These are phyloP conservation scores for Trametes villosa DNA, from an alignment of 768 basidiomycete genomes.

Conservation along the genomic window DNA sequence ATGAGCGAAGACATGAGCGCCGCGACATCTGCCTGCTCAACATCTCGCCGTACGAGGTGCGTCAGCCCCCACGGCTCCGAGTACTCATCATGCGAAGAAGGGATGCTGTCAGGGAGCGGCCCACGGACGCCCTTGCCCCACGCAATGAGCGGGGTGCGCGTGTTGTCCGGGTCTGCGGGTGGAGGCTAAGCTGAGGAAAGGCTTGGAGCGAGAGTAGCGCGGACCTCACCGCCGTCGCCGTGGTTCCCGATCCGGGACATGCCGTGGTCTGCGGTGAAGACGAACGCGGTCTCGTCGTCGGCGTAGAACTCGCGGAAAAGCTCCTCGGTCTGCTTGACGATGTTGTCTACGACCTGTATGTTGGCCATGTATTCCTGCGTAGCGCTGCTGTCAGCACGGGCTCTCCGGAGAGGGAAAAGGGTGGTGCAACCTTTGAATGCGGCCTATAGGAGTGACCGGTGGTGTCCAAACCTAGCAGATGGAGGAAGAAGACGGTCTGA, in stretches of 20 bases:
- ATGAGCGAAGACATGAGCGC: slow-evolving; percentile 77
- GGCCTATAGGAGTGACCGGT: slow-evolving; percentile 88
- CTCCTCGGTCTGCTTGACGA: slow-evolving; percentile 68
- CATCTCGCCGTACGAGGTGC: slow-evolving; percentile 66
- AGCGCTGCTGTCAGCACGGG: background rate
- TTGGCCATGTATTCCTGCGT: slow-evolving; percentile 84
- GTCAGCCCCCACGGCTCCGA: slow-evolving; percentile 65
- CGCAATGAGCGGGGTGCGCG: slow-evolving; percentile 79
- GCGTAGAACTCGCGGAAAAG: slow-evolving; percentile 66
- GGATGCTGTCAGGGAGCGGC: slow-evolving; percentile 56
- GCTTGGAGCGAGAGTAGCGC: background rate
- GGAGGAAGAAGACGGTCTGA: slow-evolving; percentile 79
- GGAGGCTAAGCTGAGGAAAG: slow-evolving; percentile 1
- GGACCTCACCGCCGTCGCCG: slow-evolving; percentile 69
- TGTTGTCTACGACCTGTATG: slow-evolving; percentile 75
- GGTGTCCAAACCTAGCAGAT: slow-evolving; percentile 83
- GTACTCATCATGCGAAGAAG: slow-evolving; percentile 71
- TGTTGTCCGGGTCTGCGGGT: slow-evolving; percentile 78
- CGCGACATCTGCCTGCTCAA: slow-evolving; percentile 85
- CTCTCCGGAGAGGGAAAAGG: background rate
- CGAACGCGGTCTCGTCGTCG: slow-evolving; percentile 70
- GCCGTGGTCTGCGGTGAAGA: slow-evolving; percentile 90
- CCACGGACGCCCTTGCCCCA: slow-evolving; percentile 83
- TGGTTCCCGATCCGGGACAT: slow-evolving; percentile 91
- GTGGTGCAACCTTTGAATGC: slow-evolving; percentile 62